phyloP scores from a whole-genome alignment of 306 rosid genomes.

The Vigna unguiculata region DNA sequence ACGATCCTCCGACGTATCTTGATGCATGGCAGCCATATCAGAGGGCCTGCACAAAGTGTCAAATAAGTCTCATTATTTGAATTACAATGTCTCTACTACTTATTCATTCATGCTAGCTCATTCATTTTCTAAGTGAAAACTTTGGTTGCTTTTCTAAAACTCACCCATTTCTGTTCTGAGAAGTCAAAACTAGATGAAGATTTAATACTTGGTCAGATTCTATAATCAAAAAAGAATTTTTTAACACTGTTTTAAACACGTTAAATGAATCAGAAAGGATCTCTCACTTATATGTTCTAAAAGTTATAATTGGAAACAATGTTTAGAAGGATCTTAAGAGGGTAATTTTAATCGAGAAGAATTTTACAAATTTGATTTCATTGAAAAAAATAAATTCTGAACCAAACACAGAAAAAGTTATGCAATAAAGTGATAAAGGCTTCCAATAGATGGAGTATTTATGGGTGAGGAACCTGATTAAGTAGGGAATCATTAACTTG shows the following conservation, averaged over 20 bases:
- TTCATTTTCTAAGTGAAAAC: neutral
- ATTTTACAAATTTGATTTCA: neutral
- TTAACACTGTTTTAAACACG: too few species aligned
- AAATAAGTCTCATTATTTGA: neutral
- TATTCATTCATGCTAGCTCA: neutral
- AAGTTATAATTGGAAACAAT: neutral
- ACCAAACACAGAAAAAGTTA: neutral
- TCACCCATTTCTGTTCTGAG: neutral
- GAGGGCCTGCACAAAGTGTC: slow-evolving; percentile 50
- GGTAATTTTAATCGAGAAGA: too few species aligned
- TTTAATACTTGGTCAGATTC: neutral
- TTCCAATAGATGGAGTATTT: neutral
- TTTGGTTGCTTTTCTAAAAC: neutral
- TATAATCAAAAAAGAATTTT: too few species aligned
- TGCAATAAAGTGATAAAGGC: neutral
- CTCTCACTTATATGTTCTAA: too few species aligned
- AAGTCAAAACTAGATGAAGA: neutral
- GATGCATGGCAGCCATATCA: slow-evolving; percentile 83
- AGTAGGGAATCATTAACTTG: slow-evolving; percentile 62
- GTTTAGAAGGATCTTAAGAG: neutral
- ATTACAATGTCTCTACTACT: neutral
- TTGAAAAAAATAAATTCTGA: neutral
- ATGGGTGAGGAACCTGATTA: slow-evolving; percentile 52
- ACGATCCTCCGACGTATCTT: slow-evolving; percentile 72
- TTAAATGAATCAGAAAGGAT: too few species aligned